Evolutionary conservation across 2,329 filamentous ascomycete species (phyloP).

Genomic region (Pseudohalonectria lignicola): DNA sequence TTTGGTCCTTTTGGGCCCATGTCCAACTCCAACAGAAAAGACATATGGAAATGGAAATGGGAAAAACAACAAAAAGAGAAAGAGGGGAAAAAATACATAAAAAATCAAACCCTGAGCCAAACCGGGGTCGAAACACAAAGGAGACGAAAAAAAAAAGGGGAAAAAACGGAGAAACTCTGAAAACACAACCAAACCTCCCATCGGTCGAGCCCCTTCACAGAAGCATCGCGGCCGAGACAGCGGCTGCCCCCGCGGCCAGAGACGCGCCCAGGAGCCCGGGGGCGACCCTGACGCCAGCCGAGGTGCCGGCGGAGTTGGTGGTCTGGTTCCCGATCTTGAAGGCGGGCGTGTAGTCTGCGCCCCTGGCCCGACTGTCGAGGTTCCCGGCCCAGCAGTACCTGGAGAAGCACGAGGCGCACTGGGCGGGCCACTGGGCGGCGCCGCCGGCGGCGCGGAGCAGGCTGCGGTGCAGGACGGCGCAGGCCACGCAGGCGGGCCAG

Average conservation of each 20-base stretch:
- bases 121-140: too few relatives aligned
- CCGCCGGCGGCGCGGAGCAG: constrained; percentile 58
- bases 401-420: constrained; percentile 66
- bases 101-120: too few relatives aligned
- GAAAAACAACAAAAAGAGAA: too few relatives aligned
- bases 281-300: not conserved
- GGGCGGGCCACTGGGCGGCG: constrained; percentile 54
- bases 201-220: too few relatives aligned
- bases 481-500: constrained; percentile 81
- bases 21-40: too few relatives aligned
- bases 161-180: not conserved
- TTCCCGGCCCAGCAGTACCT: constrained; percentile 94
- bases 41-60: too few relatives aligned
- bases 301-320: not conserved
- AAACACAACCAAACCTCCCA: not conserved
- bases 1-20: too few relatives aligned
- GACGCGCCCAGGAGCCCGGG: not conserved
- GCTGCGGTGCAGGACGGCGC: constrained; percentile 71
- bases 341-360: constrained; percentile 17
- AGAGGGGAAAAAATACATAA: too few relatives aligned
- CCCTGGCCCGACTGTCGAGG: constrained; percentile 8
- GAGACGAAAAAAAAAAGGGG: not conserved
- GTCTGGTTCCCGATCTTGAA: constrained; percentile 15
- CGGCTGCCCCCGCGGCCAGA: too few relatives aligned
- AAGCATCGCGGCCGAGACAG: not conserved